Evolutionary conservation across 345 rosid genomes (phyloP).

Genomic region (Balakata baccata): DNA sequence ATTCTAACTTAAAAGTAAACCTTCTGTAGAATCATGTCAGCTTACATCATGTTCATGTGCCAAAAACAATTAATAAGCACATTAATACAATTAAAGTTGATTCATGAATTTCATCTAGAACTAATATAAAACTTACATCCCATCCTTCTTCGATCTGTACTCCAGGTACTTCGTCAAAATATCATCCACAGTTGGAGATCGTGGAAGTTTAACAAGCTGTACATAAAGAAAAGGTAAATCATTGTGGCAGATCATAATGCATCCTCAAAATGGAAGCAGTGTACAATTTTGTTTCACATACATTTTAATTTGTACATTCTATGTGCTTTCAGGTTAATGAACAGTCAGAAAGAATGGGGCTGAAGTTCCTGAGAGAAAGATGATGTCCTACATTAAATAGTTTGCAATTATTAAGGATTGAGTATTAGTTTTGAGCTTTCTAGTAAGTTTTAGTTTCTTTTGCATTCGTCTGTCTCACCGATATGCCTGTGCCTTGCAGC

Average conservation of each 20-base stretch:
- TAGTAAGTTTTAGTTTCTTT: not conserved
- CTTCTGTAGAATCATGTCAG: not conserved
- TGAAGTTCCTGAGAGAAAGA: no score
- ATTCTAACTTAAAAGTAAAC: not conserved
- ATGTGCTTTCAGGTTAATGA: not conserved
- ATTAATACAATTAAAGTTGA: constrained; percentile 2
- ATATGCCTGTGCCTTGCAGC: no score
- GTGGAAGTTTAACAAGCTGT: constrained; percentile 95
- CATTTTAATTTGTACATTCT: not conserved
- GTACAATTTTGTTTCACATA: not conserved
- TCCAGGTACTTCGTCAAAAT: constrained; percentile 80
- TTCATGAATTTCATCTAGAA: constrained; percentile 6
- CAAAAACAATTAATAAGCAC: not conserved
- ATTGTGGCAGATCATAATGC: not conserved
- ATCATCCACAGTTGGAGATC: constrained; percentile 83
- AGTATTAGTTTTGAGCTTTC: not conserved
- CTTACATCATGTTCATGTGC: no score
- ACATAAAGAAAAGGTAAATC: constrained; percentile 16
- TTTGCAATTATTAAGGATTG: no score
- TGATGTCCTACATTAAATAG: no score
- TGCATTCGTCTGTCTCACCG: not conserved
- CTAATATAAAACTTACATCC: constrained; percentile 51
- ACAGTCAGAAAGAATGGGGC: no score
- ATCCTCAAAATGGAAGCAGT: not conserved
- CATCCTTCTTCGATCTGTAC: constrained; percentile 81